Percentiles rank a stretch among this genome's conserved stretches.
phyloP scores from a whole-genome alignment of 768 basidiomycete species.

The Lactifluus volemus region DNA sequence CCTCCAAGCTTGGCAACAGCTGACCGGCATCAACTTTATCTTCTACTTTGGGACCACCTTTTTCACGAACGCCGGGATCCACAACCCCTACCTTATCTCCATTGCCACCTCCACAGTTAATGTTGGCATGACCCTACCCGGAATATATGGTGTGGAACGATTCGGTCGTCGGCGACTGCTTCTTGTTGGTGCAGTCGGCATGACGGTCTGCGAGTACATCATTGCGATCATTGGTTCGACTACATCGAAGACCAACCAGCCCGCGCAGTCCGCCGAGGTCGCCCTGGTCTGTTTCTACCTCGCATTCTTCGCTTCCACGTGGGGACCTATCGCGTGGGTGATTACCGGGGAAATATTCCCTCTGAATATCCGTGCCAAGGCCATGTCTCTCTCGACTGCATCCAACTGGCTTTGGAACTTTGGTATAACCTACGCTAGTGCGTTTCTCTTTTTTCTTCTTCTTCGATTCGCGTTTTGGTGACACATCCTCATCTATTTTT shows the following conservation, averaged over 20 bases:
- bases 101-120: conserved; percentile 72
- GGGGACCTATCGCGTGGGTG: conserved; percentile 66
- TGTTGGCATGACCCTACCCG: conserved; percentile 68
- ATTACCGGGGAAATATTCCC: conserved; percentile 77
- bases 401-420: conserved; percentile 82
- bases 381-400: conserved; percentile 66
- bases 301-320: conserved; percentile 40
- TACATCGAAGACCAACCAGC: conserved; percentile 33
- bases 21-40: conserved; percentile 76
- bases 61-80: conserved; percentile 38
- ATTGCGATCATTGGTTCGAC: conserved; percentile 59
- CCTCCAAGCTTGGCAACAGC: conserved; percentile 71
- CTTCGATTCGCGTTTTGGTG: background rate
- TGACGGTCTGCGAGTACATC: conserved; percentile 81
- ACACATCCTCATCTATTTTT: background rate
- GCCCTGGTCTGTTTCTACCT: conserved; percentile 47
- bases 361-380: conserved; percentile 73
- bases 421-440: conserved; percentile 38
- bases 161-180: conserved; percentile 78
- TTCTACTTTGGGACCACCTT: conserved; percentile 43
- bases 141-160: conserved; percentile 73
- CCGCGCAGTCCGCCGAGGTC: conserved; percentile 39
- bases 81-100: conserved; percentile 43
- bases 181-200: conserved; percentile 69
- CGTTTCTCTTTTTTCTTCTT: background rate